phyloP scores from a whole-genome alignment of 2,329 filamentous ascomycete genomes.

The Hypoxylon sp. region DNA sequence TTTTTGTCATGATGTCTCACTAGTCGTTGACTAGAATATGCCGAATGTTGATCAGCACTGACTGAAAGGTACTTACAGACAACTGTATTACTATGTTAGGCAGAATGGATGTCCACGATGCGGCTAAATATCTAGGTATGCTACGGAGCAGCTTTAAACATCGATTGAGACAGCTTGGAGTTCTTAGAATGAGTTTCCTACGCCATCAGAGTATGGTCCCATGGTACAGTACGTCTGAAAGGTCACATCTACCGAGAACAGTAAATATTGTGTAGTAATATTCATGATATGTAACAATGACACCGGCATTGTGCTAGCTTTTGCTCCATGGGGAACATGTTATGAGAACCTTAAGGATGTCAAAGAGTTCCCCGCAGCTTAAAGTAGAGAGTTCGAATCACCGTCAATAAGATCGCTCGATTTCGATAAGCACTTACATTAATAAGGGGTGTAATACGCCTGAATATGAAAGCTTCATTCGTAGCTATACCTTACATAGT shows the following conservation, averaged over 20 bases:
- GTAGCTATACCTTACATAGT: not conserved
- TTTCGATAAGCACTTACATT: not conserved
- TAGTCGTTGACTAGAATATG: constrained; percentile 6
- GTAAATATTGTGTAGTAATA: constrained; percentile 1
- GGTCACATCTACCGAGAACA: not conserved
- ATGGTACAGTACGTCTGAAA: not conserved
- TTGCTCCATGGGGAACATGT: not conserved
- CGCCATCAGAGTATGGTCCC: constrained; percentile 5
- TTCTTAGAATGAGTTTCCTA: constrained; percentile 8
- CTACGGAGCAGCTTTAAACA: constrained; percentile 3
- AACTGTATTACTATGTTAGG: constrained; percentile 23
- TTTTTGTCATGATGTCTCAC: constrained; percentile 6
- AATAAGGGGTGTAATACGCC: not conserved
- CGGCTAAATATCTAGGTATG: constrained; percentile 38
- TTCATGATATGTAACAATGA: not conserved
- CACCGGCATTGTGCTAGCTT: not conserved
- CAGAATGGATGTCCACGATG: constrained; percentile 35
- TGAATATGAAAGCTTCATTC: not conserved
- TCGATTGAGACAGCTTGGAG: constrained; percentile 18
- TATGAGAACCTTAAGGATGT: not conserved
- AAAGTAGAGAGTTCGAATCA: not conserved
- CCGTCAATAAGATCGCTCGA: not conserved
- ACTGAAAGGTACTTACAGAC: constrained; percentile 8
- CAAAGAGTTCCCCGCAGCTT: not conserved
- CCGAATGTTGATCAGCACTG: constrained; percentile 32